These are phyloP conservation scores for Carnegiea gigantea DNA, from an alignment of 179 eudicot species.

Conservation along the genomic window DNA sequence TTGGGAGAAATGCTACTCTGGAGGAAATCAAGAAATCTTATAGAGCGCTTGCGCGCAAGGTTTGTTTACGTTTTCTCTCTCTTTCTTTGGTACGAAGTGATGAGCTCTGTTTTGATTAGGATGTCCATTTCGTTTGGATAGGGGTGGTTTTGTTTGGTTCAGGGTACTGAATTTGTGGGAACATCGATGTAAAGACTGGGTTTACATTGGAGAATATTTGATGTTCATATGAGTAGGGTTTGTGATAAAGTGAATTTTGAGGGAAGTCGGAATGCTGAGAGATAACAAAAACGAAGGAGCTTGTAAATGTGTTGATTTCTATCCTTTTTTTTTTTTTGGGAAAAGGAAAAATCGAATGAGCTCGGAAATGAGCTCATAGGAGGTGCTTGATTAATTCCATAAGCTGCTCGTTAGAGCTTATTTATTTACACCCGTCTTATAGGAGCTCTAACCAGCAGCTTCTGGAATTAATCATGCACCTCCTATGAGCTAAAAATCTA, in stretches of 20 bases:
- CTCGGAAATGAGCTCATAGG: neutral
- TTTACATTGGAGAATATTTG: neutral
- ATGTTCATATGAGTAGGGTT: too few relatives aligned
- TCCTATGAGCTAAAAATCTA: neutral
- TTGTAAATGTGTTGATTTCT: too few relatives aligned
- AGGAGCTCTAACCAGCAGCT: too few relatives aligned
- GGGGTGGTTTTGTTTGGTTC: neutral
- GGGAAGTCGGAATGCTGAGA: neutral
- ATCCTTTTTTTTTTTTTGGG: neutral
- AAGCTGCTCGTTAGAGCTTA: neutral
- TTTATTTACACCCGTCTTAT: neutral
- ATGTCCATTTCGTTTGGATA: neutral
- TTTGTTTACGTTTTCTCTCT: slow-evolving; percentile 13
- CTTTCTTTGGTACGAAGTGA: neutral
- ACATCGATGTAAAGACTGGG: neutral
- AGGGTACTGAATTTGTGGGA: neutral
- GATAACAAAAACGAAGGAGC: neutral
- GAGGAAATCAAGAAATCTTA: slow-evolving; percentile 75
- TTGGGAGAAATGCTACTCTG: slow-evolving; percentile 56
- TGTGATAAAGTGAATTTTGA: neutral
- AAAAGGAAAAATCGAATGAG: neutral
- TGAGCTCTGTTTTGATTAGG: neutral
- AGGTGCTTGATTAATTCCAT: neutral
- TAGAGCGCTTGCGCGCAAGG: slow-evolving; percentile 87
- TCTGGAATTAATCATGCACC: neutral